phyloP scores from a whole-genome alignment of 164 flowering plant genomes.

The Piper longum region DNA sequence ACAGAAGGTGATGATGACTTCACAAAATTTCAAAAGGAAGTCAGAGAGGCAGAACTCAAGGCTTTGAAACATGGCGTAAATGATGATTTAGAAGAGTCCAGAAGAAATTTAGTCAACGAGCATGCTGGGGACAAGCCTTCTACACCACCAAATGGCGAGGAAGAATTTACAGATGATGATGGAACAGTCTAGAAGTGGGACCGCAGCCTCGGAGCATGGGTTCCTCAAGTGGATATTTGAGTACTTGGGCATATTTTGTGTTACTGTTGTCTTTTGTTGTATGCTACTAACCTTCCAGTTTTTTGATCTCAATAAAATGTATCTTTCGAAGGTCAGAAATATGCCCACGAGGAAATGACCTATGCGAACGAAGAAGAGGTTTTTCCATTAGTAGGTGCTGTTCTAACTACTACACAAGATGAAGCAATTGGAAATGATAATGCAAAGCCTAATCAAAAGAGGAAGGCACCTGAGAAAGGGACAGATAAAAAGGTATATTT shows the following conservation, averaged over 20 bases:
- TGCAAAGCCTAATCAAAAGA: constrained; percentile 31
- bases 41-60: constrained; percentile 50
- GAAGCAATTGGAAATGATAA: constrained; percentile 13
- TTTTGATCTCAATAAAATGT: constrained; percentile 29
- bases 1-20: constrained; percentile 50
- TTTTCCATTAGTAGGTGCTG: constrained; percentile 29
- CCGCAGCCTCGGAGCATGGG: constrained; percentile 68
- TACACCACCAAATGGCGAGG: constrained; percentile 92
- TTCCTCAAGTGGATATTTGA: constrained; percentile 66
- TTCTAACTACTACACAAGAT: constrained; percentile 18
- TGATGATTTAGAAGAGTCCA: constrained; percentile 10
- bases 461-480: constrained; percentile 50
- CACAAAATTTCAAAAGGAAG: constrained; percentile 69
- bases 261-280: not conserved
- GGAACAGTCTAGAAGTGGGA: constrained; percentile 95
- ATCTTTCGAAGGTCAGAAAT: constrained; percentile 16
- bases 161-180: constrained; percentile 94
- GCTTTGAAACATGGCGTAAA: constrained; percentile 16
- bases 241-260: not conserved
- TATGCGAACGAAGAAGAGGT: constrained; percentile 69
- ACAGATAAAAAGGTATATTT: constrained; percentile 54
- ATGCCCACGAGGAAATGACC: constrained; percentile 60
- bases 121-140: constrained; percentile 43
- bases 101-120: constrained; percentile 1
- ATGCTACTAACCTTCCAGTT: not conserved